phyloP scores from a whole-genome alignment of 371 early-diverging fungal genomes.

The Lichtheimia ramosa region DNA sequence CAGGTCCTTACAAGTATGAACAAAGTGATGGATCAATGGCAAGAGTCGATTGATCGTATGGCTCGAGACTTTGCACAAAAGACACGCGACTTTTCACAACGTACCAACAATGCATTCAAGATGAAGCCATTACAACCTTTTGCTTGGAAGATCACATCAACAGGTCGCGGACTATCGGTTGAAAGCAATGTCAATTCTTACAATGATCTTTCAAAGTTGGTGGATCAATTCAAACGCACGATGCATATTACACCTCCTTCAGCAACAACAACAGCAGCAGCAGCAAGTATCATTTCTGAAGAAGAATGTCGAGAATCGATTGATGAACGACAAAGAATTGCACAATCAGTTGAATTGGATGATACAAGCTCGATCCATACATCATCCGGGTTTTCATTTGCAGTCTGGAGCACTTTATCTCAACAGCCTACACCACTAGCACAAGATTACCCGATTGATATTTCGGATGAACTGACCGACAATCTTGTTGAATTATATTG shows the following conservation, averaged over 20 bases:
- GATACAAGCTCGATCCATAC: conserved; percentile 43
- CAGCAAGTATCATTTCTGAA: not conserved
- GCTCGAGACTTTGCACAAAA: conserved; percentile 50
- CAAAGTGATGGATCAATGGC: conserved; percentile 56
- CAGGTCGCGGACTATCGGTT: conserved; percentile 40
- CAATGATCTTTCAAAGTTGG: conserved; percentile 42
- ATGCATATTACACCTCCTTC: conserved; percentile 33
- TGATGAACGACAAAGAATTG: conserved; percentile 15
- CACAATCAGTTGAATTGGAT: conserved; percentile 30
- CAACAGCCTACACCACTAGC: conserved; percentile 31
- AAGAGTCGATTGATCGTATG: conserved; percentile 48
- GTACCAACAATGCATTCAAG: conserved; percentile 40
- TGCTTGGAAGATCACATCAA: conserved; percentile 50
- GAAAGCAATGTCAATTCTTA: conserved; percentile 48
- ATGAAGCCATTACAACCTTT: conserved; percentile 38
- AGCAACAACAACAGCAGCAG: not conserved
- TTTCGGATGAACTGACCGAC: conserved; percentile 45
- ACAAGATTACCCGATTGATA: conserved; percentile 42
- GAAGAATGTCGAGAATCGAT: not conserved
- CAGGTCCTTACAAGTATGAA: conserved; percentile 51
- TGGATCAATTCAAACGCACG: conserved; percentile 44
- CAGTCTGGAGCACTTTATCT: conserved; percentile 37
- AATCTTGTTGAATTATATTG: conserved; percentile 40
- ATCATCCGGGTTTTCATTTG: conserved; percentile 41
- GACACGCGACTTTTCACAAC: conserved; percentile 36